Base-by-base conservation (phyloP, 148 eudicot species). In the Chenopodium berlandieri region DNA sequence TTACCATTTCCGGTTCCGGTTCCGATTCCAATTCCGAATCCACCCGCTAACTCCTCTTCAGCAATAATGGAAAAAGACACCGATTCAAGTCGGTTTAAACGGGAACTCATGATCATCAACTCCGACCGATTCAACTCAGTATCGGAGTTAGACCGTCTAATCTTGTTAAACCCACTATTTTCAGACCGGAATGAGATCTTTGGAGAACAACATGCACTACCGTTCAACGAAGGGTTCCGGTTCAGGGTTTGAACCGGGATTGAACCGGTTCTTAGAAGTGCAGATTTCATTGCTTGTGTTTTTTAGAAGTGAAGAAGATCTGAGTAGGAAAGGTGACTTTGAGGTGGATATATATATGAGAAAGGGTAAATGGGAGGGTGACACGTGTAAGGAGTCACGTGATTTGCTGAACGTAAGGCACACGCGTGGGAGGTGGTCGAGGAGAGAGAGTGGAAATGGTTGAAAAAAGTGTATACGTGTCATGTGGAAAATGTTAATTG, bases 241-340 rank as follows among this genome's bases (percentile, higher is more conserved):
- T 52, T 72, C 12, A 73, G 34, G 60, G 64, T 46, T 0, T 75
- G 90, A 30, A 84, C 83, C 89, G 89, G 88, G 65, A 79, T 30
- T 19, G 97, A 91, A 58, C 86, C 88, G 80, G 93, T 85, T 80
- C 98, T 89, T 44, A 83, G 56, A 48, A 92, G 84, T 25, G 85
- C 56, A 19, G 93, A 69, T 81, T 83, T 81, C 97, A 93, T 91
- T 62, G 70, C 37, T 4, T 11, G 16, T 11, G 16, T 14, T 22
- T 48, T 31, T 20, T 9, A 68, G 22, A 44, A 37, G 9, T 50
- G 13, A 14, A 12, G 68, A 62, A 37, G 25, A 0, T 58, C 20
- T 47, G 68, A 67, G 50, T 12, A 11, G 60, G 73, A 32, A 46
- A 9, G 10, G 31, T 71, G 14, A 70, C n/a, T 56, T 81, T 37